Base-by-base conservation (phyloP, 352 stramenopile genomes). In the Pythium insidiosum region DNA sequence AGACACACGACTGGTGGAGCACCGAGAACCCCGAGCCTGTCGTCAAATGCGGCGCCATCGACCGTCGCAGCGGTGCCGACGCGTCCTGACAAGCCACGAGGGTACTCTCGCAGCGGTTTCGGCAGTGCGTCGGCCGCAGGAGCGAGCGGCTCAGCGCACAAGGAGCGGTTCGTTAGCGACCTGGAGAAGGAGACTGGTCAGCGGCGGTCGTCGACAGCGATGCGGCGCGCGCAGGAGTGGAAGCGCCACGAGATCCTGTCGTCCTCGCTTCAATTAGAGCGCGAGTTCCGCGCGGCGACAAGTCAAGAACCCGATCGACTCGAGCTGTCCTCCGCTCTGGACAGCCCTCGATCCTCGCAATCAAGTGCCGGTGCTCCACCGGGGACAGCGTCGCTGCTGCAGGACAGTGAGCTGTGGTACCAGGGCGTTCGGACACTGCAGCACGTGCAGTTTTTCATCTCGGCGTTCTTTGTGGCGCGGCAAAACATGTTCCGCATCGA, bases 161-260 rank as follows among this genome's bases (percentile, higher is more conserved):
- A 85, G 38, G 78, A 90, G 25, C 62, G 68, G 2, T 87, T 84
- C 35, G 64, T 90, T 43, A 90, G 71, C 42, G 75, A 88, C 23
- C 44, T 88, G 11, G 71, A 85, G 28, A 53, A 53, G 40, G 78
- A 85, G 46, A 85, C 78, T 1, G 74, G 74, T 6, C 78, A 88
- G 50, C 73, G 71, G 0, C 70, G 67, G 38, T 40, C 45, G 26
- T 23, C 28, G 15, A 41, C 31, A 15, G 46, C 46, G 13, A 20
- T 41, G 13, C 58, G 61, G 1, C 69, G 61, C 4, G 47, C 60
- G n/a, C 64, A 69, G 28, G 58, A 70, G 19, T 69, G 56, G 56
- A 68, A 61, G 28, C 44, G 38, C 10, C 54, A 58, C 37, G 61
- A 73, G 38, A 40, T 59, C 10, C 45, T 68, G 33, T 57, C 47